Percentiles rank a stretch among this genome's conserved stretches.
Conservation (phyloP, 768 basidiomycete genomes). For the Termitomyces sp. region DNA sequence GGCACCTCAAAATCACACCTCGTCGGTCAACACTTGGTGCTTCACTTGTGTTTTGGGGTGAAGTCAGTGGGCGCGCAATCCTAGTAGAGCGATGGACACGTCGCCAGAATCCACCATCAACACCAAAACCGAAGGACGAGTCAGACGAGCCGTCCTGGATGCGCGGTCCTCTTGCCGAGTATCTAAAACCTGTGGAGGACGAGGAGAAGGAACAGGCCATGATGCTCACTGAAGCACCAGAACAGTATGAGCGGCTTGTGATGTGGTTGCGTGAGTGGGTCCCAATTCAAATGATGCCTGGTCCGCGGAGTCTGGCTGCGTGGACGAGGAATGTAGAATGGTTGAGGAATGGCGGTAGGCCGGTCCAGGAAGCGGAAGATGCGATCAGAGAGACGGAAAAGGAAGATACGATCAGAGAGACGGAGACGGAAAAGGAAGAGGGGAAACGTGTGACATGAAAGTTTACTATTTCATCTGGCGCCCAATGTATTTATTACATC, state of each 20-base stretch:
- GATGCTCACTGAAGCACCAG: slow-evolving; percentile 11
- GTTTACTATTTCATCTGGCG: slow-evolving; percentile 12
- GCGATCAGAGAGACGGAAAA: slow-evolving; percentile 1
- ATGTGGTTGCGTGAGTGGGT: slow-evolving; percentile 61
- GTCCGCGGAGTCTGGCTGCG: slow-evolving; percentile 27
- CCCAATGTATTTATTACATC: neutral
- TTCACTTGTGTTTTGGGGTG: slow-evolving; percentile 68
- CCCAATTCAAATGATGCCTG: slow-evolving; percentile 42
- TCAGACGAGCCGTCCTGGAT: neutral
- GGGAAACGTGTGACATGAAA: neutral
- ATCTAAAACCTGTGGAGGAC: neutral
- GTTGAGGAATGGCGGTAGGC: slow-evolving; percentile 5
- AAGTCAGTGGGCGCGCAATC: slow-evolving; percentile 61
- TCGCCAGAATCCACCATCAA: neutral
- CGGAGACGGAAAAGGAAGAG: neutral
- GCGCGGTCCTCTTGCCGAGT: neutral
- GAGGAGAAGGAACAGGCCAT: slow-evolving; percentile 2
- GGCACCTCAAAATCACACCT: slow-evolving; percentile 49
- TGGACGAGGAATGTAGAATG: slow-evolving; percentile 24
- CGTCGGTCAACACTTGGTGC: slow-evolving; percentile 52
- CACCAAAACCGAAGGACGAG: neutral
- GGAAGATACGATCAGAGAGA: slow-evolving; percentile 1
- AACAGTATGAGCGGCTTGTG: slow-evolving; percentile 42
- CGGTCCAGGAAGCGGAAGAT: slow-evolving; percentile 3
- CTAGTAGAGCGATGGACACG: slow-evolving; percentile 44